Conservation (phyloP, 2,329 filamentous ascomycete species). For the Epichloe uncinata region DNA sequence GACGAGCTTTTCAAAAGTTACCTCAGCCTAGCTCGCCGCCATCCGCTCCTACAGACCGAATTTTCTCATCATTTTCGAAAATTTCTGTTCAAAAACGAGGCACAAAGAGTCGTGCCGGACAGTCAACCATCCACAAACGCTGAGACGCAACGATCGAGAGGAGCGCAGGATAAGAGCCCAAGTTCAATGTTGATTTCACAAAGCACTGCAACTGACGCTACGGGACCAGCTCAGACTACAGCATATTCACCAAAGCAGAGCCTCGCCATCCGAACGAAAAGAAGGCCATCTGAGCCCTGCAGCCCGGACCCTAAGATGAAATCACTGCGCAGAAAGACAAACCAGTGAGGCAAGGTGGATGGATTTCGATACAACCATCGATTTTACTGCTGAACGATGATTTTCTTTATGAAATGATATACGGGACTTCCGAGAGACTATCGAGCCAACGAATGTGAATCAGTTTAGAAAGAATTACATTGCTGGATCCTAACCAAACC, state of each 20-base stretch:
- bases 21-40: not conserved
- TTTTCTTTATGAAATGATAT: not conserved
- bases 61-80: not conserved
- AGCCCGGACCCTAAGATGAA: not conserved
- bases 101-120: not conserved
- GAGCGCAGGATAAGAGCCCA: not conserved
- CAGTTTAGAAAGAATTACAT: not conserved
- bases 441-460: not conserved
- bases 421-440: too few species aligned
- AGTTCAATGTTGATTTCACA: not conserved
- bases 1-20: not conserved
- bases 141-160: not conserved
- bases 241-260: not conserved
- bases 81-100: not conserved
- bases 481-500: not conserved
- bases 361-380: too few species aligned
- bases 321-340: not conserved
- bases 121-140: not conserved
- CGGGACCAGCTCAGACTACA: not conserved
- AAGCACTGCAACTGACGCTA: not conserved
- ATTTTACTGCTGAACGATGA: not conserved
- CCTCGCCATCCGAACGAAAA: not conserved
- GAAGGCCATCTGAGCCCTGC: not conserved
- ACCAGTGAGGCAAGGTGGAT: too few species aligned
- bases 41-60: constrained; percentile 2